Percentiles rank a stretch among this genome's conserved stretches.
These are phyloP conservation scores for Colletotrichum spinosum DNA, from an alignment of 2,329 filamentous ascomycete genomes.

Conservation along the genomic window DNA sequence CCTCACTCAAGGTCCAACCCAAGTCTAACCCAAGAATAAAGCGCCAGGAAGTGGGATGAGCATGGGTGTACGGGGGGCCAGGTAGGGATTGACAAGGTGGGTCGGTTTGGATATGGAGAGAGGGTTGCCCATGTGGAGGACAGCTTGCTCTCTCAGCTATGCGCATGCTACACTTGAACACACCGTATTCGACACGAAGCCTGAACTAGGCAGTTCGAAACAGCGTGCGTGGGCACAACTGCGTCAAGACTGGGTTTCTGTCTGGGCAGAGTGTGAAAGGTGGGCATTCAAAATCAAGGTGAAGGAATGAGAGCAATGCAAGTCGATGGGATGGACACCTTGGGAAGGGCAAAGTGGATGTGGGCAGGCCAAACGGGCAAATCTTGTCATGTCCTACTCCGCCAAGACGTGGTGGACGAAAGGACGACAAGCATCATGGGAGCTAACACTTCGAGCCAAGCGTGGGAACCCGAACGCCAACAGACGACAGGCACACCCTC, in stretches of 20 bases:
- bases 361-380: constrained; percentile 10
- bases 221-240: constrained; percentile 17
- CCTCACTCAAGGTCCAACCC: no score
- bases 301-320: no score
- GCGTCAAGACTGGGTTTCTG: neutral
- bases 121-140: neutral
- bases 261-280: neutral
- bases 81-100: no score
- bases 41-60: no score
- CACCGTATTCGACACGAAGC: no score
- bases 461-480: neutral
- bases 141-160: neutral
- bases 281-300: neutral
- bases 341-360: neutral
- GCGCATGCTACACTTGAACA: no score
- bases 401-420: constrained; percentile 5
- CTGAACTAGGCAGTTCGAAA: constrained; percentile 27
- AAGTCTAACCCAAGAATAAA: no score
- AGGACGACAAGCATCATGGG: neutral
- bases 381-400: constrained; percentile 15
- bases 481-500: constrained; percentile 11
- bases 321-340: no score
- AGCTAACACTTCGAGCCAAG: constrained; percentile 2
- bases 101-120: no score
- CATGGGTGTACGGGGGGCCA: no score